Conservation (phyloP, 108 stramenopile genomes). For the Nannochloropsis oceanica region DNA sequence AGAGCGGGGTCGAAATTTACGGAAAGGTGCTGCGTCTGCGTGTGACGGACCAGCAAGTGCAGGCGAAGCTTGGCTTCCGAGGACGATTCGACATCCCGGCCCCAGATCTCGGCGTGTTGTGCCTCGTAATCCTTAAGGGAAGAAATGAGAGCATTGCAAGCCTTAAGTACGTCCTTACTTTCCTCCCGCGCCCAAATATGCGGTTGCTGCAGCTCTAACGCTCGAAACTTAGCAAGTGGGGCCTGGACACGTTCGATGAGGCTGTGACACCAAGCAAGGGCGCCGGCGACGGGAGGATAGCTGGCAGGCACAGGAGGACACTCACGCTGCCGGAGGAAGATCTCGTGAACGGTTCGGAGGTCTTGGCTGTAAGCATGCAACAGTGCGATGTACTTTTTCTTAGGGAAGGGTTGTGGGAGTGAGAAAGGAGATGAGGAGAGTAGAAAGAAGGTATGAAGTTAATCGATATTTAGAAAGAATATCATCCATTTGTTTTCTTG, state of each 20-base stretch:
- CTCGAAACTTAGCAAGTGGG: slow-evolving; percentile 60
- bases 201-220: slow-evolving; percentile 45
- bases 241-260: slow-evolving; percentile 58
- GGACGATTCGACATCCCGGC: slow-evolving; percentile 52
- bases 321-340: slow-evolving; percentile 55
- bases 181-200: slow-evolving; percentile 71
- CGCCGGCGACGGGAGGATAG: slow-evolving; percentile 62
- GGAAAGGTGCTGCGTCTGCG: slow-evolving; percentile 41
- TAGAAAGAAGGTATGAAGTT: background rate
- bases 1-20: slow-evolving; percentile 81
- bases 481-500: too few species aligned
- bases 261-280: slow-evolving; percentile 70
- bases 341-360: slow-evolving; percentile 63
- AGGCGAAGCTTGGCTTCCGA: slow-evolving; percentile 60
- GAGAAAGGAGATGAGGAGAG: background rate
- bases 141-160: slow-evolving; percentile 48
- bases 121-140: slow-evolving; percentile 57
- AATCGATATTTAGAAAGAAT: background rate
- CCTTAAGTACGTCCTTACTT: slow-evolving; percentile 66
- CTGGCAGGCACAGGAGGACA: slow-evolving; percentile 51
- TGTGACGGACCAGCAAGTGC: slow-evolving; percentile 48
- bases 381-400: slow-evolving; percentile 66
- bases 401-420: slow-evolving; percentile 24
- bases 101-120: slow-evolving; percentile 61
- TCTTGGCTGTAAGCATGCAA: slow-evolving; percentile 65